A percentile compares a stretch with the other conserved stretches of the same genome.
Conservation (phyloP, 805 yeast species). For the Schwanniomyces yamadae region DNA sequence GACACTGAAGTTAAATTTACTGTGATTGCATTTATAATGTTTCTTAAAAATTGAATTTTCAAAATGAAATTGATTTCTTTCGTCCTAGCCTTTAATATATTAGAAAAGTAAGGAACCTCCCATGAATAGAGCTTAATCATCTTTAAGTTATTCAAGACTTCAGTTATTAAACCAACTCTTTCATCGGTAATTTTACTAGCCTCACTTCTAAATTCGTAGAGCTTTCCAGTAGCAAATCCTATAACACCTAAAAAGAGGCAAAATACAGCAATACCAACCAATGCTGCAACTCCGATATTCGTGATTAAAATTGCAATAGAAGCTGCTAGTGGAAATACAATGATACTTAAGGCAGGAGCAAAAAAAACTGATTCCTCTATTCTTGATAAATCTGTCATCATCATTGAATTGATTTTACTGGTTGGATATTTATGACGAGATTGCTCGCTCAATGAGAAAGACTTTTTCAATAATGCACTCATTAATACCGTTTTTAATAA, state of each 20-base stretch:
- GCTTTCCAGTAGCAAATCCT: conserved; percentile 42
- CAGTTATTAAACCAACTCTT: conserved; percentile 70
- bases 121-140: conserved; percentile 83
- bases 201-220: conserved; percentile 51
- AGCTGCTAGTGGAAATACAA: conserved; percentile 61
- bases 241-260: conserved; percentile 46
- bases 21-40: conserved; percentile 58
- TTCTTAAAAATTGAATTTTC: conserved; percentile 61
- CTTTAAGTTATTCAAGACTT: conserved; percentile 70
- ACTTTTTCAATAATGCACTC: conserved; percentile 63
- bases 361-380: conserved; percentile 67
- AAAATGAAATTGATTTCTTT: conserved; percentile 59
- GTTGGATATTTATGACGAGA: conserved; percentile 59
- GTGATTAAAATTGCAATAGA: conserved; percentile 59
- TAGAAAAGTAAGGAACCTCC: conserved; percentile 70
- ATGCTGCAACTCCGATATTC: conserved; percentile 66
- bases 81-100: conserved; percentile 53
- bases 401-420: conserved; percentile 65
- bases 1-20: conserved; percentile 64
- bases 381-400: conserved; percentile 75
- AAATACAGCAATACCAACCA: conserved; percentile 56
- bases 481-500: conserved; percentile 65
- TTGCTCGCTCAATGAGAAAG: conserved; percentile 54
- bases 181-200: conserved; percentile 65
- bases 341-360: conserved; percentile 55